Conservation (phyloP, 2,329 filamentous ascomycete species). For the Cadophora luteo-olivacea region DNA sequence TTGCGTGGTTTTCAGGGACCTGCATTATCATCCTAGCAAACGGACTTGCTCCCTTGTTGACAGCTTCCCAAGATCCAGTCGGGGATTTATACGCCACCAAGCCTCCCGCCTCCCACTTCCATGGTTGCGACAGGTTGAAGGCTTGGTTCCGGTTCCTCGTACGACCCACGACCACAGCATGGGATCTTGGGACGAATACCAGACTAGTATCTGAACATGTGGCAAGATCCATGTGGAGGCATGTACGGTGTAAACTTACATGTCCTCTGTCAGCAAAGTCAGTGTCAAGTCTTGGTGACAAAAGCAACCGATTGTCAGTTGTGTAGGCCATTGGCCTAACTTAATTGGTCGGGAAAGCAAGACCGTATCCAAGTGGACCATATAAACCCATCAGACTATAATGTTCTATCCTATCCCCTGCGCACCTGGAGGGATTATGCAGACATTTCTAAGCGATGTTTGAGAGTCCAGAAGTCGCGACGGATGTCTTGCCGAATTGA, state of each 20-base stretch:
- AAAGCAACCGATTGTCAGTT: no score
- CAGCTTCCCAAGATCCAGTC: neutral
- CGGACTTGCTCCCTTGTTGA: neutral
- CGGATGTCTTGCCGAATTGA: neutral
- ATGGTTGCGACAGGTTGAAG: neutral
- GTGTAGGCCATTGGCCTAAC: no score
- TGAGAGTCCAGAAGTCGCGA: neutral
- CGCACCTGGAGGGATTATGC: neutral
- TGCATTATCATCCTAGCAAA: neutral
- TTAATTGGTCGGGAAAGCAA: no score
- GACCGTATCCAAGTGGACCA: no score
- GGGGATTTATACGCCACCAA: neutral
- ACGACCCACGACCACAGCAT: neutral
- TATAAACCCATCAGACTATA: no score
- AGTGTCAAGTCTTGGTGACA: no score
- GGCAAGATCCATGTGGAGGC: no score
- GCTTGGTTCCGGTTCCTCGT: neutral
- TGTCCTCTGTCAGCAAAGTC: no score
- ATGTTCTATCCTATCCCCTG: neutral
- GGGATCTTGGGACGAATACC: neutral
- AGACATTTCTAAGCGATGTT: neutral
- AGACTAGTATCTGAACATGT: neutral
- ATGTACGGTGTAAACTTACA: no score
- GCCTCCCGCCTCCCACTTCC: neutral
- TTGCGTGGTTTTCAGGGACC: neutral